These are phyloP conservation scores for Leccinum pachyderme DNA, from an alignment of 1,284 basidiomycete species.

Conservation along the genomic window DNA sequence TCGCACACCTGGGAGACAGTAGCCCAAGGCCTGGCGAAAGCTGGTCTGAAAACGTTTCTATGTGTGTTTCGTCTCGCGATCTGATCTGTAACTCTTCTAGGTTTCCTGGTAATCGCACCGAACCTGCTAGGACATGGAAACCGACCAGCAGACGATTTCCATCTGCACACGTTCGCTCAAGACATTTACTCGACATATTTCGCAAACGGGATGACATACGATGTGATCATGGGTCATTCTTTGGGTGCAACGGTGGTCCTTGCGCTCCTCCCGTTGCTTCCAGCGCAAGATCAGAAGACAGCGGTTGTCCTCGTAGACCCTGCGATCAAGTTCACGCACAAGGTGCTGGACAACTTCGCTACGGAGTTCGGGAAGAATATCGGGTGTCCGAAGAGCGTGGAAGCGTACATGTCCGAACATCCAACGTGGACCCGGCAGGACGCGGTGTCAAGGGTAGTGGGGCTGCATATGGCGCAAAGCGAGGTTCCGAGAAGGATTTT, in stretches of 20 bases:
- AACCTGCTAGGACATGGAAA: conserved; percentile 22
- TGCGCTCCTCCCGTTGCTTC: conserved; percentile 15
- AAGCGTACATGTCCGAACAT: conserved; percentile 3
- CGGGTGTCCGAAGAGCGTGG: conserved; percentile 7
- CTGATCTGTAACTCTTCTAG: conserved; percentile 7
- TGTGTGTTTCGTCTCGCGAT: not conserved
- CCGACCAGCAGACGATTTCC: conserved; percentile 13
- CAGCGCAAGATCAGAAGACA: conserved; percentile 1
- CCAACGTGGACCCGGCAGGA: conserved; percentile 21
- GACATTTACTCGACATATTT: conserved; percentile 19
- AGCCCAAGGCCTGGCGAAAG: conserved; percentile 6
- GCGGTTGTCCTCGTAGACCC: conserved; percentile 21
- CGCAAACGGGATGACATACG: conserved; percentile 11
- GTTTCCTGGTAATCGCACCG: conserved; percentile 18
- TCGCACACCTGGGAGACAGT: conserved; percentile 20
- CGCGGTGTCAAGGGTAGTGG: conserved; percentile 12
- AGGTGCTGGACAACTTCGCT: conserved; percentile 1
- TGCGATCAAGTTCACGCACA: conserved; percentile 5
- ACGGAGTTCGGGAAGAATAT: not conserved
- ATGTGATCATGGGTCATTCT: conserved; percentile 27
- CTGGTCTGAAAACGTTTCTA: conserved; percentile 1
- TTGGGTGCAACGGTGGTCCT: conserved; percentile 16
- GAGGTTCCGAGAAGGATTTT: conserved; percentile 11
- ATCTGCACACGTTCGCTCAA: conserved; percentile 10
- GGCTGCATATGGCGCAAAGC: conserved; percentile 9